Evolutionary conservation across 1,139 yeast genomes (phyloP).

Genomic region (Candida sp.): DNA sequence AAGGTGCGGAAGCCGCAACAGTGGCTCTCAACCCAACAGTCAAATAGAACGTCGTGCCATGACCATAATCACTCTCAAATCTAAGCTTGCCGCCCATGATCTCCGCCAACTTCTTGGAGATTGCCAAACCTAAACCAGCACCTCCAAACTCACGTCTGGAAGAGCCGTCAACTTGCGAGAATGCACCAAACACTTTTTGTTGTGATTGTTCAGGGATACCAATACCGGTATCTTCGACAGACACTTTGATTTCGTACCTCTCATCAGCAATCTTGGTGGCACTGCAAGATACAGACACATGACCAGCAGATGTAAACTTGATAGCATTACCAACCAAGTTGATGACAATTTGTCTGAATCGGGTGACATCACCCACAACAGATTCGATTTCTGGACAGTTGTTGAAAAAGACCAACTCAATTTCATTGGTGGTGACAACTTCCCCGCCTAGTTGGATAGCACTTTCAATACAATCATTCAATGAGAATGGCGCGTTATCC

Average conservation of each 20-base stretch:
- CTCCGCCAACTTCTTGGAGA: conserved; percentile 60
- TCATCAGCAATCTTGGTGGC: conserved; percentile 32
- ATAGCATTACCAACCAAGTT: conserved; percentile 63
- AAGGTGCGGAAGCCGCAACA: conserved; percentile 15
- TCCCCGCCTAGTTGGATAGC: conserved; percentile 57
- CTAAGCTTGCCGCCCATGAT: conserved; percentile 61
- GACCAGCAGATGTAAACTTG: conserved; percentile 55
- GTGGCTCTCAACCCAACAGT: conserved; percentile 30
- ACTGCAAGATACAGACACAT: conserved; percentile 43
- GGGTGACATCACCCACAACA: conserved; percentile 55
- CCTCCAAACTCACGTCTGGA: conserved; percentile 63
- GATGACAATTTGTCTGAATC: conserved; percentile 57
- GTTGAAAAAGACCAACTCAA: conserved; percentile 54
- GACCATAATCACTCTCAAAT: conserved; percentile 54
- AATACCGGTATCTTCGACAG: conserved; percentile 63
- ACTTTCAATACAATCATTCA: conserved; percentile 56
- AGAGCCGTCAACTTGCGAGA: conserved; percentile 66
- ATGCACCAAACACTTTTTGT: conserved; percentile 58
- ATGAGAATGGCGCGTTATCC: conserved; percentile 51
- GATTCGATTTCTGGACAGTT: conserved; percentile 44
- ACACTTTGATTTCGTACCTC: conserved; percentile 45
- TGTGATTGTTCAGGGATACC: conserved; percentile 57
- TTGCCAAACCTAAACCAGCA: conserved; percentile 63
- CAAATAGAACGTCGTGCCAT: conserved; percentile 53
- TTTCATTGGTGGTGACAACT: conserved; percentile 49